These are phyloP conservation scores for Pyrus hybrid DNA, from an alignment of 331 rosid genomes.

Conservation along the genomic window DNA sequence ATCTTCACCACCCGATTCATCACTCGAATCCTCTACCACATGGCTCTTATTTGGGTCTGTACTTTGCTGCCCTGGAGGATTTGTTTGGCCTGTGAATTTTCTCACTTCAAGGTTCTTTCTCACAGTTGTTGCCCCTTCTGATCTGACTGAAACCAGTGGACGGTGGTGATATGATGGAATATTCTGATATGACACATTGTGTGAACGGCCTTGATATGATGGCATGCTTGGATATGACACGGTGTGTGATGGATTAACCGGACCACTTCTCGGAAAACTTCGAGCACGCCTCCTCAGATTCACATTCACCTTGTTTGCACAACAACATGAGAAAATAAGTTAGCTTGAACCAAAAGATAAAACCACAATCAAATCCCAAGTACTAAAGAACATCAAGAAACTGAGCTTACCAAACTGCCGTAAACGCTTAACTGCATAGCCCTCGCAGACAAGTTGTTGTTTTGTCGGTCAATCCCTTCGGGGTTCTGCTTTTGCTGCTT, in stretches of 20 bases:
- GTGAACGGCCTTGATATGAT: conserved; percentile 24
- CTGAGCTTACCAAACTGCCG: conserved; percentile 73
- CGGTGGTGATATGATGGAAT: conserved; percentile 23
- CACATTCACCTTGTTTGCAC: conserved; percentile 29
- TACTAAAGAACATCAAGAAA: not conserved
- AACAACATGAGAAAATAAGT: conserved; percentile 7
- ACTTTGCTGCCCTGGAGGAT: conserved; percentile 19
- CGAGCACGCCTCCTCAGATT: not conserved
- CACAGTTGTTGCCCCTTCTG: conserved; percentile 53
- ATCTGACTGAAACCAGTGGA: conserved; percentile 44
- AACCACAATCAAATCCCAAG: not conserved
- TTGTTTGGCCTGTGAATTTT: conserved; percentile 11
- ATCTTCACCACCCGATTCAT: conserved; percentile 73
- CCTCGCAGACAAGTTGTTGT: conserved; percentile 55
- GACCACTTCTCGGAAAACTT: conserved; percentile 33
- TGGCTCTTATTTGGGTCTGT: conserved; percentile 7
- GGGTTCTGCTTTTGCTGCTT: conserved; percentile 28
- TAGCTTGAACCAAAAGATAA: not conserved
- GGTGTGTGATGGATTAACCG: too few relatives aligned
- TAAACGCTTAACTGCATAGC: conserved; percentile 83
- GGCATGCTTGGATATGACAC: conserved; percentile 41
- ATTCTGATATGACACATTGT: conserved; percentile 44
- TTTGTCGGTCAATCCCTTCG: too few relatives aligned
- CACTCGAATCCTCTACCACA: conserved; percentile 46
- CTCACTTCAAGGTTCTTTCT: conserved; percentile 33